Evolutionary conservation across 2,329 filamentous ascomycete species (phyloP).

Genomic region (Pseudogymnoascus sp.): DNA sequence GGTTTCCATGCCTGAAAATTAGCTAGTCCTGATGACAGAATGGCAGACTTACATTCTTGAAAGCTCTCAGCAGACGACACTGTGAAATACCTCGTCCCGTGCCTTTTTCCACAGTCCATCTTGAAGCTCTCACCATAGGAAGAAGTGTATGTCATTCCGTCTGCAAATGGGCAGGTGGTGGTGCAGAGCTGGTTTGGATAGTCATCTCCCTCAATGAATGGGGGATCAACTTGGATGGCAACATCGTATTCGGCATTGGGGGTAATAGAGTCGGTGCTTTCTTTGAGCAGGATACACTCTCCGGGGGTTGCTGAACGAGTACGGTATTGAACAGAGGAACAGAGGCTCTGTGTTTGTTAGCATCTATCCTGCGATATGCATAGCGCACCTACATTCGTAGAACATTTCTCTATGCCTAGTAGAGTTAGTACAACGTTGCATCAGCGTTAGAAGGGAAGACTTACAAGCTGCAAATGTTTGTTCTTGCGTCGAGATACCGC

Average conservation of each 20-base stretch:
- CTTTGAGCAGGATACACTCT: background rate
- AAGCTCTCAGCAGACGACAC: background rate
- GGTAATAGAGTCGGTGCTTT: background rate
- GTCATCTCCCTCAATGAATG: conserved; percentile 10
- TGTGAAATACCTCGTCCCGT: conserved; percentile 13
- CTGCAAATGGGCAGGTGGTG: conserved; percentile 13
- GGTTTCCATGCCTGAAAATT: conserved; percentile 14
- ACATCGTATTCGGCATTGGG: conserved; percentile 8
- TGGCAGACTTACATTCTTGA: background rate
- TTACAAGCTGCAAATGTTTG: background rate
- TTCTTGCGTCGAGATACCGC: background rate
- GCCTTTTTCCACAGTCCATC: conserved; percentile 11
- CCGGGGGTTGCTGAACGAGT: background rate
- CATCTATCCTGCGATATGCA: background rate
- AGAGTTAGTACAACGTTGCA: background rate
- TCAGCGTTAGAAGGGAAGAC: background rate
- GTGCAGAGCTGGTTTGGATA: conserved; percentile 14
- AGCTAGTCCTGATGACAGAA: conserved; percentile 12
- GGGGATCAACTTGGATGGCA: conserved; percentile 14
- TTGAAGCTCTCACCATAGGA: conserved; percentile 13
- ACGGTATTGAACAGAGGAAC: background rate
- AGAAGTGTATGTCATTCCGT: conserved; percentile 13
- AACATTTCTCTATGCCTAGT: conserved; percentile 3
- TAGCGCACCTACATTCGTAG: conserved; percentile 11
- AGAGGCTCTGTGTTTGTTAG: background rate